Evolutionary conservation across 176 grass and related monocot species (phyloP).

Genomic region (Elaeis guineensis): DNA sequence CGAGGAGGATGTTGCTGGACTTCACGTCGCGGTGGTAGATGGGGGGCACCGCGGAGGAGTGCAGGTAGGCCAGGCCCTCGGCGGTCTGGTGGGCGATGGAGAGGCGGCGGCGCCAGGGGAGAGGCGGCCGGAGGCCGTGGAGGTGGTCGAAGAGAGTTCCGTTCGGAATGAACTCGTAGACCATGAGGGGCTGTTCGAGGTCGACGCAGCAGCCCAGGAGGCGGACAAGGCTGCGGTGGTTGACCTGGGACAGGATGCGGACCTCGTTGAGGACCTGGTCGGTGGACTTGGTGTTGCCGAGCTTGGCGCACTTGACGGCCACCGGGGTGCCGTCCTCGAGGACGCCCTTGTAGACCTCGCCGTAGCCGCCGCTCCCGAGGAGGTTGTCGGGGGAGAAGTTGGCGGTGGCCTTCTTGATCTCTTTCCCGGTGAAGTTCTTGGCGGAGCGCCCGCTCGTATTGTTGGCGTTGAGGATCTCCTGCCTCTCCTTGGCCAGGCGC

Average conservation of each 20-base stretch:
- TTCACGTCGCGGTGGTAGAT: slow-evolving; percentile 91
- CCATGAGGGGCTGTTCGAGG: slow-evolving; percentile 65
- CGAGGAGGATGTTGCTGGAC: slow-evolving; percentile 82
- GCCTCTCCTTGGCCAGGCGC: slow-evolving; percentile 50
- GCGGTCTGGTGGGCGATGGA: slow-evolving; percentile 58
- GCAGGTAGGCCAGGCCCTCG: slow-evolving; percentile 70
- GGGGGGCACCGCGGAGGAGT: slow-evolving; percentile 49
- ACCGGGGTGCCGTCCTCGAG: slow-evolving; percentile 48
- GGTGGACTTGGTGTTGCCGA: slow-evolving; percentile 81
- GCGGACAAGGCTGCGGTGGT: slow-evolving; percentile 72
- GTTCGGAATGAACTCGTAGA: slow-evolving; percentile 73
- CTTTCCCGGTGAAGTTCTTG: slow-evolving; percentile 55
- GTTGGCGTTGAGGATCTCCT: slow-evolving; percentile 69
- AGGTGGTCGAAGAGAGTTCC: slow-evolving; percentile 69
- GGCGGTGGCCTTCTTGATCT: slow-evolving; percentile 50
- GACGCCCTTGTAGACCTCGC: slow-evolving; percentile 63
- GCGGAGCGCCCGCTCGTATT: slow-evolving; percentile 50
- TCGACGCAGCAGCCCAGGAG: slow-evolving; percentile 81
- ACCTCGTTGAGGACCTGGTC: slow-evolving; percentile 86
- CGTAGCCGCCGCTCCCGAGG: slow-evolving; percentile 56
- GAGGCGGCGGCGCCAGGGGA: slow-evolving; percentile 46
- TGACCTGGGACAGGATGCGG: slow-evolving; percentile 68
- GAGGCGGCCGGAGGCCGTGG: slow-evolving; percentile 20
- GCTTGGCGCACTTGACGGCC: slow-evolving; percentile 82
- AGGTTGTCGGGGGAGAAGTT: slow-evolving; percentile 69